phyloP scores from a whole-genome alignment of 1,284 basidiomycete genomes.

The Sanghuangporus baumii region DNA sequence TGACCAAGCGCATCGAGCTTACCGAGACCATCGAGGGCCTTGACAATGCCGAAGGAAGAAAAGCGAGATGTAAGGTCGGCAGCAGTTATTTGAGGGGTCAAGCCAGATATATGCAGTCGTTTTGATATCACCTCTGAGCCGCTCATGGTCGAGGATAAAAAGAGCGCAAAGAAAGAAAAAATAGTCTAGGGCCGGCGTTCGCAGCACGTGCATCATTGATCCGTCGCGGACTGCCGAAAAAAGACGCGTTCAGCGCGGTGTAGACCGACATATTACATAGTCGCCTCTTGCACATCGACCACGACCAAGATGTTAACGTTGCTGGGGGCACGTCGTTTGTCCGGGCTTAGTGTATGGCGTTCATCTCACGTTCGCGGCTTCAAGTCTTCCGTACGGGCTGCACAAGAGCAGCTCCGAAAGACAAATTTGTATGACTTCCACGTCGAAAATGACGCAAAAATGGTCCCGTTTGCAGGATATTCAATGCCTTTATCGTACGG shows the following conservation, averaged over 20 bases:
- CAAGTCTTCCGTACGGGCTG: background rate
- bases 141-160: background rate
- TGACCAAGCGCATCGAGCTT: slow-evolving; percentile 55
- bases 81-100: slow-evolving; percentile 56
- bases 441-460: slow-evolving; percentile 79
- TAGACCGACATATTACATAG: background rate
- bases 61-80: slow-evolving; percentile 56
- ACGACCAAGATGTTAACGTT: background rate
- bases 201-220: background rate
- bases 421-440: slow-evolving; percentile 94
- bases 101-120: slow-evolving; percentile 67
- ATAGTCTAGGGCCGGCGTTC: background rate
- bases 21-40: slow-evolving; percentile 64
- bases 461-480: slow-evolving; percentile 96
- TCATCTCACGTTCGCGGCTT: slow-evolving; percentile 1
- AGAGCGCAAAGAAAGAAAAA: background rate
- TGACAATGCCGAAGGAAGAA: slow-evolving; percentile 61
- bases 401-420: slow-evolving; percentile 36
- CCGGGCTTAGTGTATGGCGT: background rate
- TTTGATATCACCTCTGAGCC: slow-evolving; percentile 36
- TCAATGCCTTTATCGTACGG: slow-evolving; percentile 92
- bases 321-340: background rate
- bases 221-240: background rate
- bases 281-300: background rate
- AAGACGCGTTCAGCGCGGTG: background rate